Evolutionary conservation across 208 protist genomes (phyloP).

Genomic region (Leishmania gerbilli): DNA sequence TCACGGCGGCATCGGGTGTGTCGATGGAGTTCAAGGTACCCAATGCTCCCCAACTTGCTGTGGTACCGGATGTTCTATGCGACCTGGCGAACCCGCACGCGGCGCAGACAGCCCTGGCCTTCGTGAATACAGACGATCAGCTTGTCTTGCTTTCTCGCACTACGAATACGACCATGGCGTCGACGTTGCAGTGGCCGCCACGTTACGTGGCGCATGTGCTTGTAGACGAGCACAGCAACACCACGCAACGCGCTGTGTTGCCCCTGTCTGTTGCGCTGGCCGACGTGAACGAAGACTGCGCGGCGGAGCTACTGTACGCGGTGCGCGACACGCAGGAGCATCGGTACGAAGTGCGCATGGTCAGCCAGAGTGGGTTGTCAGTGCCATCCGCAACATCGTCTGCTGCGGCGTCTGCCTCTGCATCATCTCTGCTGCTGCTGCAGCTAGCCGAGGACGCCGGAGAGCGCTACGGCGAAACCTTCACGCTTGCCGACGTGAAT

Average conservation of each 20-base stretch:
- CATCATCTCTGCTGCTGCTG: slow-evolving; percentile 8
- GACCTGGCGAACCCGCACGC: background rate
- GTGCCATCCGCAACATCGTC: background rate
- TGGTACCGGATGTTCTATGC: slow-evolving; percentile 11
- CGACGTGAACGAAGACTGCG: slow-evolving; percentile 73
- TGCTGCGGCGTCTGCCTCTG: background rate
- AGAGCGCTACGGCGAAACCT: slow-evolving; percentile 34
- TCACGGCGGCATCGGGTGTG: background rate
- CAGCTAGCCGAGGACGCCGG: slow-evolving; percentile 7
- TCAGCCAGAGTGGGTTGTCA: slow-evolving; percentile 4
- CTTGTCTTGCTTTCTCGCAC: slow-evolving; percentile 28
- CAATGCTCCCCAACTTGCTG: slow-evolving; percentile 12
- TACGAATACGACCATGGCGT: background rate
- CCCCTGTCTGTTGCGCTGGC: slow-evolving; percentile 41
- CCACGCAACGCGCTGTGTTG: slow-evolving; percentile 8
- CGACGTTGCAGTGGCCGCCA: slow-evolving; percentile 5
- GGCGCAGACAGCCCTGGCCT: slow-evolving; percentile 24
- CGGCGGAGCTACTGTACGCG: slow-evolving; percentile 58
- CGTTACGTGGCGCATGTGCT: slow-evolving; percentile 19
- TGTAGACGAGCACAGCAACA: slow-evolving; percentile 6
- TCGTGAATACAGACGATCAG: slow-evolving; percentile 33
- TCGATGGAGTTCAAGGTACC: slow-evolving; percentile 6
- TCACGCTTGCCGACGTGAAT: slow-evolving; percentile 45
- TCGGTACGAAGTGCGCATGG: slow-evolving; percentile 34
- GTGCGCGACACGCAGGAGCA: slow-evolving; percentile 27